Evolutionary conservation across 345 rosid genomes (phyloP), one percentile per base, ranked within the genome.

Genomic region (Rhizophora mangle): DNA sequence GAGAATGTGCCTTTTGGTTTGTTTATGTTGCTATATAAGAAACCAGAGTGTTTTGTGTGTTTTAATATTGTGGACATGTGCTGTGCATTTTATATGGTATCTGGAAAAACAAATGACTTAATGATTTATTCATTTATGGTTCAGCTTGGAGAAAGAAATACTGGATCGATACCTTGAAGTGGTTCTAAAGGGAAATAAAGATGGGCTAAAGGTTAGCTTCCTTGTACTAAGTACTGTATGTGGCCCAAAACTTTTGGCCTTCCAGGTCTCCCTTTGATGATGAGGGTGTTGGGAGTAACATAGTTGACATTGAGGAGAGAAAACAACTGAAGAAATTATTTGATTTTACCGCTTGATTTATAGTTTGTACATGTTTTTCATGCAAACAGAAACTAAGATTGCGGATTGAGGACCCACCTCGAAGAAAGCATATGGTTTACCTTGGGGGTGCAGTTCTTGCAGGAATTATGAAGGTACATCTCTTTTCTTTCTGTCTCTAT

Each of bases 351-450:
- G 15, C 46, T 39, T 11, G 16, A 11, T 39, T 39, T 7, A 34
- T 34, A 34, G 37, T 34, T 39, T 11, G 10, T 39, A 2, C 46
- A 2, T 39, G 13, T 39, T 39, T 39, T 9, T 2, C 39, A 39
- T 39, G 66, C 56, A 39, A 72, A 63, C 85, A 91, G 97, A 94
- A 94, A 79, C 82, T 94, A 63, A 80, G 96, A 60, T 73, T 92
- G 81, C 67, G 93, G 61, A 92, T 95, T 24, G 99, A 95, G 76
- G 99, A 95, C 80, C 99, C 97, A 65, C 99, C 96, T 4, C 84
- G 96, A 75, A 90, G 99, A 84, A 95, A 95, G 81, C 96, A 95
- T 80, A 95, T 95, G 99, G 99, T 92, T 27, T 95, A 95, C 83
- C 86, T 95, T 10, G 99, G 99, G 69, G 99, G 97, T 26, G 97